Base-by-base conservation (phyloP, 768 basidiomycete species). In the Termitomyces sp. region DNA sequence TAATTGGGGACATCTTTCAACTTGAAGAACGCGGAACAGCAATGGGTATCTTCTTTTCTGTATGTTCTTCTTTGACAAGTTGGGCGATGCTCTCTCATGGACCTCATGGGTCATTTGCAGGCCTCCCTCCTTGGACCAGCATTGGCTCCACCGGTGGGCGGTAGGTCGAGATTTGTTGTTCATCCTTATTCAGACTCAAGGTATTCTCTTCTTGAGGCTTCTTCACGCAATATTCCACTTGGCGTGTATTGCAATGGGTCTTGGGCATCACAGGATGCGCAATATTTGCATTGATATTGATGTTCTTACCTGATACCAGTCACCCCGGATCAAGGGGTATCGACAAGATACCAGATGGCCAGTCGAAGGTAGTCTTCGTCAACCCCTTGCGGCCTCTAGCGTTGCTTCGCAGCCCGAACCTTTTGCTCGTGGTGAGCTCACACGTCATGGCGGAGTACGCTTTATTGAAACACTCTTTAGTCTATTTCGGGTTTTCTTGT, bases 231-330 rank as follows among this genome's bases (percentile, higher is more conserved):
- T 87, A 86, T 59, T 77, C 76, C 34, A 88, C 87, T 0, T 90
- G 89, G 87, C 78, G 88, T 0, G 59, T 75, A 4, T 79, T 86
- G 67, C 86, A 90, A 63, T 64, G 69, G 8, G 62, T 63, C 0
- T 57, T 89, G 1, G 79, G 77, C 3, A 37, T 74, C 0, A 66
- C 72, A 38, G 79, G 78, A 2, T 37, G 80, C 0, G 14, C 76
- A 0, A 70, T 74, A 1, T 72, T 82, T 35, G 7, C 77, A 6
- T 58, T 71, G 5, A 72, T 87, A 32, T 48, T 65, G 1, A 41
- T 78, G 3, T 76, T 76, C 52, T 76, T 87, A n/a, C 87, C 87
- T 0, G 88, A 90, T 62, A 89, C 87, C 2, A 81, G 79, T 49
- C 83, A 86, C 62, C 86, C 87, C 0, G 79, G 82, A 7, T 64